Evolutionary conservation across 2,329 filamentous ascomycete genomes (phyloP).

Genomic region (Trichoderma semiorbis): DNA sequence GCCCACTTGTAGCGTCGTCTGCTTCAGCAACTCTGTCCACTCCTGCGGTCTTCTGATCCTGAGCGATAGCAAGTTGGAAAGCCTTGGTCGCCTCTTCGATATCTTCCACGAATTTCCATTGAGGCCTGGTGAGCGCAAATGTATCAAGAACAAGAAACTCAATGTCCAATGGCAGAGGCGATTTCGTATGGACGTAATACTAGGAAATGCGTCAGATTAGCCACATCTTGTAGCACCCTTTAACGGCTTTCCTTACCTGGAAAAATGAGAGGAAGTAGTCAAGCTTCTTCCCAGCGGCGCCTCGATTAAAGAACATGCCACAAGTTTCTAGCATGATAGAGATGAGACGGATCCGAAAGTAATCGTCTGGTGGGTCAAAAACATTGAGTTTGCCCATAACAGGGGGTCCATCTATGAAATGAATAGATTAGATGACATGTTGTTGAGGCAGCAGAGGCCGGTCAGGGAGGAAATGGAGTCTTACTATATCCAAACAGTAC

Average conservation of each 20-base stretch:
- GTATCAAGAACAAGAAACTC: conserved; percentile 96
- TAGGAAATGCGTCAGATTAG: conserved; percentile 30
- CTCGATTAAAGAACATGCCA: conserved; percentile 92
- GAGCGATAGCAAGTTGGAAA: conserved; percentile 83
- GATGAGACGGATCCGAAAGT: conserved; percentile 88
- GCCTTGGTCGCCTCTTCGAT: conserved; percentile 77
- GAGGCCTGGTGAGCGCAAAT: conserved; percentile 76
- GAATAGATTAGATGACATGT: conserved; percentile 19
- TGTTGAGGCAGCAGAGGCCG: neutral
- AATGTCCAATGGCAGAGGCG: conserved; percentile 89
- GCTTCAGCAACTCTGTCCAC: conserved; percentile 65
- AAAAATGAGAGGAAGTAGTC: conserved; percentile 97
- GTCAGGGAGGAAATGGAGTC: conserved; percentile 23
- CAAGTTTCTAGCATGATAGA: conserved; percentile 91
- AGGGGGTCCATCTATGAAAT: conserved; percentile 65
- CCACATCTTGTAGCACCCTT: neutral
- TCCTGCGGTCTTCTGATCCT: conserved; percentile 80
- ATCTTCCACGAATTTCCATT: conserved; percentile 84
- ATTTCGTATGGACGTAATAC: conserved; percentile 93
- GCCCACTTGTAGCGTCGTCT: conserved; percentile 68
- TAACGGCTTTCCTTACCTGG: conserved; percentile 53
- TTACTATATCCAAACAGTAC: conserved; percentile 83
- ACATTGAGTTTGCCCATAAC: conserved; percentile 71
- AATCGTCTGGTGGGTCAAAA: conserved; percentile 88
- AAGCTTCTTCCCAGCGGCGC: conserved; percentile 90